phyloP scores from a whole-genome alignment of 805 yeast genomes.

The Zygosaccharomyces rouxii region DNA sequence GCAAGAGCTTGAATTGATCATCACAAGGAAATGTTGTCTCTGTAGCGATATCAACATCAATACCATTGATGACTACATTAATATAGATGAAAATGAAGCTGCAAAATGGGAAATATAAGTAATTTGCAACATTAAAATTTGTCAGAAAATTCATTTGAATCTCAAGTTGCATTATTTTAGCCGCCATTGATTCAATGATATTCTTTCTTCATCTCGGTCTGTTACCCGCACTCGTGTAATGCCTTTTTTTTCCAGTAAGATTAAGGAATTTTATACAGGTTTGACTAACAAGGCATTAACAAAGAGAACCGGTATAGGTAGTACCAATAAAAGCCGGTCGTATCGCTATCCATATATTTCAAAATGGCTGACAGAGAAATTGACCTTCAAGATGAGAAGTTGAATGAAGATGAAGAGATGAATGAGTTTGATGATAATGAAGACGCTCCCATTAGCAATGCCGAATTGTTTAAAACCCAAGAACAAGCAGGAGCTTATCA shows the following conservation, averaged over 20 bases:
- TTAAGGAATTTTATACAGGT: neutral
- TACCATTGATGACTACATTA: slow-evolving; percentile 60
- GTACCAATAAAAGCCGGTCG: neutral
- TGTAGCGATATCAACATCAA: slow-evolving; percentile 74
- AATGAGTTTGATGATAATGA: slow-evolving; percentile 37
- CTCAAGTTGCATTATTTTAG: neutral
- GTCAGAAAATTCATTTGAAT: neutral
- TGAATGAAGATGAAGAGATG: slow-evolving; percentile 30
- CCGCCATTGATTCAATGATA: neutral
- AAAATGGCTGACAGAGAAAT: slow-evolving; percentile 10
- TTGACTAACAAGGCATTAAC: too few species aligned
- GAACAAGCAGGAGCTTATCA: slow-evolving; percentile 17
- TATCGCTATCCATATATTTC: neutral
- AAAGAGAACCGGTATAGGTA: neutral
- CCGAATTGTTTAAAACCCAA: slow-evolving; percentile 15
- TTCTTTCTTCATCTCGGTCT: neutral
- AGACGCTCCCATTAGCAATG: slow-evolving; percentile 30
- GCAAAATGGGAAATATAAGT: slow-evolving; percentile 52
- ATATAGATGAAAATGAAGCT: slow-evolving; percentile 37
- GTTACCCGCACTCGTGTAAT: neutral
- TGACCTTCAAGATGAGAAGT: slow-evolving; percentile 10
- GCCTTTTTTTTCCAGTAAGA: neutral
- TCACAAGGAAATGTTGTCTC: slow-evolving; percentile 63
- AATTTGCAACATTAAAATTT: too few species aligned
- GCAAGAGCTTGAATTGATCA: slow-evolving; percentile 53